Base-by-base conservation (phyloP, 164 flowering plant species). In the Houttuynia cordata region DNA sequence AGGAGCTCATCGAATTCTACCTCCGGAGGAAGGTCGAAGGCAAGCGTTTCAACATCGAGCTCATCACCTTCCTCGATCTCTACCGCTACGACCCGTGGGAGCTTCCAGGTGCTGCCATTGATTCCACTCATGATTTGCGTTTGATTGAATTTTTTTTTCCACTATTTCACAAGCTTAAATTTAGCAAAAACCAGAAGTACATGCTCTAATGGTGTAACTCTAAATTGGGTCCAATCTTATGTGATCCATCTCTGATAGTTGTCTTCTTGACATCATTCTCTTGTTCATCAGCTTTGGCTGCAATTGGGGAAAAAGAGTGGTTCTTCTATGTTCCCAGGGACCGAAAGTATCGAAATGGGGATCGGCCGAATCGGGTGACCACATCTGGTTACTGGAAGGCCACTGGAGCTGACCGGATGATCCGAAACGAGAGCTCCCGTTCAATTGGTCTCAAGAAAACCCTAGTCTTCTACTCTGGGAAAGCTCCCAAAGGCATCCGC, bases 11-110 rank as follows among this genome's bases (percentile, higher is more conserved):
- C 0, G 97, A 90, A 62, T 93, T 90, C 81, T 90, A 93, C 79
- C 94, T 93, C 68, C 94, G 97, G 62, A 92, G 97, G 58, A 93
- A 90, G 82, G 94, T 93, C 8, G 96, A 93, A 78, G 98, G 98
- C 66, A 90, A 87, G 64, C 75, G 85, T 17, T 90, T 90, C 81
- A 86, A 83, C 60, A 96, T 90, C 8, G 97, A 93, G 30, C 96
- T 93, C 75, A 93, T 93, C 41, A 82, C 96, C 74, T 86, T 81
- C 58, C 82, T 93, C 40, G 97, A 93, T 73, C 95, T 93, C 62
- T 93, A 90, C 73, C 91, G 93, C 72, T 85, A 85, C 49, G 99
- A 93, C 79, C 99, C 99, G 23, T 93, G 99, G 99, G 99, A 93
- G 60, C 97, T 93, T 62, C 99, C 99, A 57, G 97, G 99, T 93